Percentiles rank a stretch among this genome's conserved stretches.
Conservation (phyloP, 1,284 basidiomycete genomes). For the Rhodotorula sp. region DNA sequence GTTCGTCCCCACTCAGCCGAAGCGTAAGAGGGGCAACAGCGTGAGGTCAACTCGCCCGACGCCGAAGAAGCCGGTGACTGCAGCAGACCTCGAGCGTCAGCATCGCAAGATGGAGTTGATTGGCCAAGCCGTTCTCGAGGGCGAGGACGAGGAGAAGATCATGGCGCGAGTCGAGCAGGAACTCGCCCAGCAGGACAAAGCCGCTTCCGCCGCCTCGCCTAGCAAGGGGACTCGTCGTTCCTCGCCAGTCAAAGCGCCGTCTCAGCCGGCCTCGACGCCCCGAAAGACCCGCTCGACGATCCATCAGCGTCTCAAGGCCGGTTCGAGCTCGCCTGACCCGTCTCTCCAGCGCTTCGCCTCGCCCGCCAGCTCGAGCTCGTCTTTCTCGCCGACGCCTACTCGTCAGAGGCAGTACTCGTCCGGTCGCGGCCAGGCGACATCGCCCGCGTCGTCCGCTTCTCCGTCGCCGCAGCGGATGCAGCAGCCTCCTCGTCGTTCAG, state of each 20-base stretch:
- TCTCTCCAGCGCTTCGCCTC: neutral
- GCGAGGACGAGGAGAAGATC: slow-evolving; percentile 10
- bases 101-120: slow-evolving; percentile 19
- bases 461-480: slow-evolving; percentile 17
- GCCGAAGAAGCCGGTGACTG: neutral
- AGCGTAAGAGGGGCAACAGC: neutral
- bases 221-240: neutral
- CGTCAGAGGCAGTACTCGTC: neutral
- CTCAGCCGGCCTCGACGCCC: neutral
- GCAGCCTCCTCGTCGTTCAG: neutral
- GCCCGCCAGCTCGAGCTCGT: slow-evolving; percentile 1
- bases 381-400: neutral
- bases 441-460: slow-evolving; percentile 16
- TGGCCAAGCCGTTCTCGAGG: slow-evolving; percentile 20
- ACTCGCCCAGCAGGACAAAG: slow-evolving; percentile 7
- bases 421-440: neutral
- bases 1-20: neutral
- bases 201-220: neutral
- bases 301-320: neutral
- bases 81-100: neutral
- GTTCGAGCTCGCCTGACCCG: neutral
- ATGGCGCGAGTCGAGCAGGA: slow-evolving; percentile 7
- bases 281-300: slow-evolving; percentile 12
- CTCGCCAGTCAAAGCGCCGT: neutral
- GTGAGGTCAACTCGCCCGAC: neutral